Evolutionary conservation across 2,329 filamentous ascomycete genomes (phyloP), one percentile per base, ranked within the genome.

Genomic region (Arthrobotrys conoides): DNA sequence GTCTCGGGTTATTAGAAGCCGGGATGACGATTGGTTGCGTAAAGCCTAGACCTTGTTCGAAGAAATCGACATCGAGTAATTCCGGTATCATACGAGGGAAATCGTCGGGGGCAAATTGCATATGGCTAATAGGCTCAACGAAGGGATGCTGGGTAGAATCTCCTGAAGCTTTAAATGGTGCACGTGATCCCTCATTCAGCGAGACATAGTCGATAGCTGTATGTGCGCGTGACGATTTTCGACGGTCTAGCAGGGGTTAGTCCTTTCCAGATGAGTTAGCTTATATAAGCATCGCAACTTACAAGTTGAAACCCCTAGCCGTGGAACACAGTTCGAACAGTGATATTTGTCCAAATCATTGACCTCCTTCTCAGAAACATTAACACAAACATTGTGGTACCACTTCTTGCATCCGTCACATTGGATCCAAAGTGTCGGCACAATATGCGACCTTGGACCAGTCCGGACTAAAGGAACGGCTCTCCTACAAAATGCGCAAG

Each of bases 371-470:
- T 89, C 89, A 81, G 87, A 90, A 82, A 91, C 90, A 2, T 89
- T 90, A 63, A 90, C 90, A 82, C 90, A 92, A 67, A 89, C 87
- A 76, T 89, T 89, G 84, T 92, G 90, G 82, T 89, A 91, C 90
- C 90, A 92, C 71, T 86, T 86, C 82, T 91, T 90, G 84, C 90
- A 92, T 27, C 89, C 90, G 83, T 91, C 90, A 82, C 90, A 92
- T 49, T 88, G 88, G 79, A 92, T 90, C 90, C 90, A 92, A 30
- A 72, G 38, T 14, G 76, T 79, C 20, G 63, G 68, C 20, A 79
- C 55, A 57, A 79, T 73, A 44, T 79, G 76, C 33, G 76, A 69
- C 30, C 76, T 44, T 30, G 68, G 69, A 3, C 69, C 65, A 0
- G 59, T 79, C 36, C 57, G 66, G 30, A 79, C 70, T 27, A 64